phyloP scores from a whole-genome alignment of 345 rosid species.

The Boechera retrofracta region DNA sequence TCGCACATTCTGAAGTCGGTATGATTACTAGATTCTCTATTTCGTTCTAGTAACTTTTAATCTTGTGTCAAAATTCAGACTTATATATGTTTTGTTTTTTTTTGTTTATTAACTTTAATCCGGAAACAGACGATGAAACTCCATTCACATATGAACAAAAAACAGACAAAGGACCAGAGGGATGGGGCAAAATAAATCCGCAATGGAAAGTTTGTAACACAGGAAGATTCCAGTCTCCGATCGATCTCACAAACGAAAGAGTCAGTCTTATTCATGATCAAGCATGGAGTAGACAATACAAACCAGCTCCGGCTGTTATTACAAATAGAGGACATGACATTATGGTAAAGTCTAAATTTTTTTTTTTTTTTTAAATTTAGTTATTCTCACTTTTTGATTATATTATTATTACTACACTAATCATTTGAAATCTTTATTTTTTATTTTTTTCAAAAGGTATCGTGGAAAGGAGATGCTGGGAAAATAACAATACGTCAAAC shows the following conservation, averaged over 20 bases:
- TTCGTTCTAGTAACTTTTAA: not conserved
- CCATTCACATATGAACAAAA: conserved; percentile 50
- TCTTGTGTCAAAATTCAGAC: not conserved
- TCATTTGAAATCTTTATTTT: not conserved
- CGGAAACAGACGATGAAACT: conserved; percentile 51
- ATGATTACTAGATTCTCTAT: conserved; percentile 7
- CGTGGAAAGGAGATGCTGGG: conserved; percentile 77
- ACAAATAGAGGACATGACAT: conserved; percentile 74
- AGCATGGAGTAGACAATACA: conserved; percentile 56
- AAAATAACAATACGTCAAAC: conserved; percentile 56
- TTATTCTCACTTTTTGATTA: not conserved
- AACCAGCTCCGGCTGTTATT: conserved; percentile 61
- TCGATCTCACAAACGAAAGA: conserved; percentile 51
- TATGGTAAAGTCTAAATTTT: conserved; percentile 44
- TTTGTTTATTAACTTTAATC: not conserved
- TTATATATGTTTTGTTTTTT: not conserved
- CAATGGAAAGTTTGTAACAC: conserved; percentile 57
- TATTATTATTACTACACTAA: not conserved
- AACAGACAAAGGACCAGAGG: conserved; percentile 52
- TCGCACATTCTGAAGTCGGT: conserved; percentile 38
- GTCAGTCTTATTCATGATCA: conserved; percentile 37
- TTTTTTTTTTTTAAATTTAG: not conserved
- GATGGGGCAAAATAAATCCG: conserved; percentile 58
- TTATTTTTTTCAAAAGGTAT: conserved; percentile 44
- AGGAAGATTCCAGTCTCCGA: conserved; percentile 74